A percentile compares a stretch with the other conserved stretches of the same genome.
phyloP scores from a whole-genome alignment of 441 rosid genomes.

The Cnidoscolus chayamansa region DNA sequence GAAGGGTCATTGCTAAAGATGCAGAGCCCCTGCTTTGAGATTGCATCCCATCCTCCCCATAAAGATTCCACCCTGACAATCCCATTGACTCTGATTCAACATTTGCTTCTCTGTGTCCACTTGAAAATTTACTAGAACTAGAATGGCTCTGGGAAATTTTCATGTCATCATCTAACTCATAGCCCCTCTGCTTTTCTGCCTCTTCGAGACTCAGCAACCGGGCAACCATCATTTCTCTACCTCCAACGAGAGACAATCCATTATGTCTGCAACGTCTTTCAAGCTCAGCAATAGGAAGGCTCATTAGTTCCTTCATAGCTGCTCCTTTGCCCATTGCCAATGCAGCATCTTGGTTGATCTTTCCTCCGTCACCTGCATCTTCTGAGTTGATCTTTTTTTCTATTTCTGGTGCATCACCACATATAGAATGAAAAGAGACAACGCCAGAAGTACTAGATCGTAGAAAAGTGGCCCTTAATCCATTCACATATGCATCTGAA shows the following conservation, averaged over 20 bases:
- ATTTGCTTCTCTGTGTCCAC: constrained; percentile 51
- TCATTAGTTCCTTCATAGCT: constrained; percentile 87
- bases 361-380: constrained; percentile 39
- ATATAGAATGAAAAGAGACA: constrained; percentile 75
- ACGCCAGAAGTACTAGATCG: constrained; percentile 91
- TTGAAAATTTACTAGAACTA: constrained; percentile 45
- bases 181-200: constrained; percentile 89
- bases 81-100: constrained; percentile 47
- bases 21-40: constrained; percentile 41
- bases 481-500: constrained; percentile 96
- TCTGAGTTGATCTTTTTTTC: constrained; percentile 59
- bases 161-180: constrained; percentile 73
- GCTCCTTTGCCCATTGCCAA: constrained; percentile 97
- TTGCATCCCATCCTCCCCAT: constrained; percentile 47
- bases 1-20: constrained; percentile 41
- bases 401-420: constrained; percentile 80
- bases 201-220: constrained; percentile 91
- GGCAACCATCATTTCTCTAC: constrained; percentile 97
- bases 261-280: constrained; percentile 98
- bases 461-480: constrained; percentile 93
- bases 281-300: constrained; percentile 84
- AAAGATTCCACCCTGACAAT: constrained; percentile 44
- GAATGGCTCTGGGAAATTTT: constrained; percentile 54
- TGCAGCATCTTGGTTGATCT: constrained; percentile 81
- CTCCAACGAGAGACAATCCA: constrained; percentile 95